Base-by-base conservation (phyloP, 2,329 filamentous ascomycete species). In the Piedraia hortae region DNA sequence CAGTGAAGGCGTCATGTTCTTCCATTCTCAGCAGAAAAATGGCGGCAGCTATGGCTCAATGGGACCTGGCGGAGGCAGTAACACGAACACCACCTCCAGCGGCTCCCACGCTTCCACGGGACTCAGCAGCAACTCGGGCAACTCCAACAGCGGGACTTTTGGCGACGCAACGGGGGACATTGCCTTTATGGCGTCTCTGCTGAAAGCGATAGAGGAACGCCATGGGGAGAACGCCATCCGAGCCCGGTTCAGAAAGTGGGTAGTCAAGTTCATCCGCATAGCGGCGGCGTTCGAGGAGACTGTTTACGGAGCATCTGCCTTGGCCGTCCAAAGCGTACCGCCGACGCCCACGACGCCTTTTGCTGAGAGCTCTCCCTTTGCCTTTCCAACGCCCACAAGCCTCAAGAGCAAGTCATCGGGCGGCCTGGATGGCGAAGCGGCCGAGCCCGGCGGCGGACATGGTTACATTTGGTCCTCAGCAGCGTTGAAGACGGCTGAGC, bases 381-480 rank as follows among this genome's bases (percentile, higher is more conserved):
- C n/a, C n/a, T n/a, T n/a, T n/a, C n/a, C n/a, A n/a, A 17, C 12
- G 4, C 19, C 18, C 5, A 15, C 15, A 12, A 8, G 11, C 5
- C n/a, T n/a, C n/a, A n/a, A n/a, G n/a, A n/a, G n/a, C n/a, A n/a
- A n/a, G n/a, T n/a, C n/a, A n/a, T n/a, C n/a, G n/a, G 19, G 22
- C 9, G 17, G 18, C 3, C 12, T 14, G 9, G 9, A 21, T 9
- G 10, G 22, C 23, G 8, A 23, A 23, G 7, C 24, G 6, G 21
- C 14, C 13, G 12, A 14, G 12, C 13, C 11, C 12, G 12, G 11
- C 8, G 15, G 14, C 14, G 82, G 82, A 0, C 85, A 93, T 41
- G 85, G 85, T 18, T 93, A 89, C 41, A 82, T 97, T 15, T 97
- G 85, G 85, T 50, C 70, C 3, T 75, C 90, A 35, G 77, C 91